Evolutionary conservation across 148 eudicot species (phyloP).

Genomic region (Chenopodium quinoa): DNA sequence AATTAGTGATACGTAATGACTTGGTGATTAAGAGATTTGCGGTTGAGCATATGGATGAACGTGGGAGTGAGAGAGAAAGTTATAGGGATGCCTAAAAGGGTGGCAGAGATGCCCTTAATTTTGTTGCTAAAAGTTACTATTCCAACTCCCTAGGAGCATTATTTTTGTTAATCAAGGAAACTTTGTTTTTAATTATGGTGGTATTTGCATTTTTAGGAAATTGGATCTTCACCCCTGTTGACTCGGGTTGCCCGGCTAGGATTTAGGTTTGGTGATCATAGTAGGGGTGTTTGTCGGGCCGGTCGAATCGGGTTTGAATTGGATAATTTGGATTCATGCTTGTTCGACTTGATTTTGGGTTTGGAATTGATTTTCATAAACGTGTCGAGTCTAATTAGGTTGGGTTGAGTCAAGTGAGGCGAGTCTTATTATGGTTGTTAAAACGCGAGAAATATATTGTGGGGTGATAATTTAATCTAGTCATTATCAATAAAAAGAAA

Average conservation of each 20-base stretch:
- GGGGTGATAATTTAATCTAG: too few relatives aligned
- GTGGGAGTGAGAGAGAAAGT: constrained; percentile 28
- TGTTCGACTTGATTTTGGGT: too few relatives aligned
- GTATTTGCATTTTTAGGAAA: constrained; percentile 6
- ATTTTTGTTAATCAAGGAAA: constrained; percentile 11
- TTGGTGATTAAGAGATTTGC: constrained; percentile 18
- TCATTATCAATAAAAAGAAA: too few relatives aligned
- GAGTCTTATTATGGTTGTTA: too few relatives aligned
- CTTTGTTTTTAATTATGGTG: not conserved
- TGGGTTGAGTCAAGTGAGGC: too few relatives aligned
- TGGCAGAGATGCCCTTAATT: constrained; percentile 24
- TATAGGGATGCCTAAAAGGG: constrained; percentile 8
- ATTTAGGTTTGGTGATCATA: too few relatives aligned
- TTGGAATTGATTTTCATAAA: too few relatives aligned
- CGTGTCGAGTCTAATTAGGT: too few relatives aligned
- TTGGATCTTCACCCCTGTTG: not conserved
- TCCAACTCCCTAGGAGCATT: not conserved
- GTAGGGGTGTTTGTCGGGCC: too few relatives aligned
- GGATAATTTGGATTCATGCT: too few relatives aligned
- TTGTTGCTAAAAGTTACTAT: constrained; percentile 16
- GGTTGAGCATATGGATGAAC: constrained; percentile 27
- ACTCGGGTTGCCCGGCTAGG: not conserved
- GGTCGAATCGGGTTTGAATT: too few relatives aligned
- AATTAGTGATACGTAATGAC: not conserved
- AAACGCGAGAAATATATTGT: too few relatives aligned